Percentiles rank a stretch among this genome's conserved stretches.
Conservation (phyloP, 2,329 filamentous ascomycete genomes). For the Microdochium trichocladiopsis region DNA sequence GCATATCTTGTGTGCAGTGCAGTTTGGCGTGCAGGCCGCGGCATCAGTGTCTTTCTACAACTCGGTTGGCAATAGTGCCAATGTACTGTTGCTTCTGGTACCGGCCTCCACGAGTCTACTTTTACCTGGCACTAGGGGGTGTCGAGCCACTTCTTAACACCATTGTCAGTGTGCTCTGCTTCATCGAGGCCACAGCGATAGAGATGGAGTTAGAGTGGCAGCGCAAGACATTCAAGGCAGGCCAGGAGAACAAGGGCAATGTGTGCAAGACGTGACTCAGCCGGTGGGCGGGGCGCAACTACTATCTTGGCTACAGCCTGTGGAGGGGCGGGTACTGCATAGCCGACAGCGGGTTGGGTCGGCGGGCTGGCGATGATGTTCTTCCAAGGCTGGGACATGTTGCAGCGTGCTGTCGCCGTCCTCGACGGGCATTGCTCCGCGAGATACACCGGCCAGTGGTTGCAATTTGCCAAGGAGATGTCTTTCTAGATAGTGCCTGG, state of each 20-base stretch:
- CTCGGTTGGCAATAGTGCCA: constrained; percentile 44
- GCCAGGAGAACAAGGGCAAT: constrained; percentile 26
- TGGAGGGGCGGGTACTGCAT: constrained; percentile 23
- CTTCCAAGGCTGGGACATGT: constrained; percentile 22
- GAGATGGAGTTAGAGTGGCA: neutral
- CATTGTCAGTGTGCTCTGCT: constrained; percentile 40
- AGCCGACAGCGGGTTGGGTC: constrained; percentile 25
- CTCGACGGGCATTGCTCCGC: constrained; percentile 28
- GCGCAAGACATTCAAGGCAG: neutral
- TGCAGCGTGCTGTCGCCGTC: constrained; percentile 18
- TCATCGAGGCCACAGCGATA: constrained; percentile 15
- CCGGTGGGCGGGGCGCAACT: constrained; percentile 29
- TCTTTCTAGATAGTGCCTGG: constrained; percentile 27
- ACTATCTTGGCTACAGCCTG: constrained; percentile 29
- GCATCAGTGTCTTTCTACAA: constrained; percentile 42
- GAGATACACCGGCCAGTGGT: constrained; percentile 30
- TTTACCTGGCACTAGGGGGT: too few species aligned
- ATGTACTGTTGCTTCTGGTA: constrained; percentile 45
- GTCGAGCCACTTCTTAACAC: constrained; percentile 22
- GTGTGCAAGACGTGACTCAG: constrained; percentile 29
- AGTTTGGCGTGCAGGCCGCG: constrained; percentile 36
- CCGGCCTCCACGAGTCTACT: constrained; percentile 33
- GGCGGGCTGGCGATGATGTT: constrained; percentile 20
- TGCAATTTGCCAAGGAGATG: constrained; percentile 27
- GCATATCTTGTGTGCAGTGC: constrained; percentile 37